Conservation (phyloP, 495 filamentous ascomycete genomes). For the Aspergillus sclerotiicarbonarius region DNA sequence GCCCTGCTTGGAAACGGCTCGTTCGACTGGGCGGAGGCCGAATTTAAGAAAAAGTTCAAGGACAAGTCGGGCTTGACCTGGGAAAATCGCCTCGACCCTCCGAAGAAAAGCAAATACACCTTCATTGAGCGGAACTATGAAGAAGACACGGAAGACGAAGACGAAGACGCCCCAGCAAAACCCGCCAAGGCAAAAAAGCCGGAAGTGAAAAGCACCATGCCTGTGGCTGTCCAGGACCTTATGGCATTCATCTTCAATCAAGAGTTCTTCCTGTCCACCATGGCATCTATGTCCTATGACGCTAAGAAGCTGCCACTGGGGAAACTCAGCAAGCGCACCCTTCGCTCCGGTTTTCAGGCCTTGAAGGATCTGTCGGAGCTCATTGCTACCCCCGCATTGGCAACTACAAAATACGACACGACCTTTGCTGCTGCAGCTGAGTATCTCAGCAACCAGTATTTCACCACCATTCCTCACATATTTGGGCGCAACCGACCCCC, state of each 20-base stretch:
- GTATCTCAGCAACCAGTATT: conserved; percentile 69
- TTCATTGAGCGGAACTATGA: conserved; percentile 72
- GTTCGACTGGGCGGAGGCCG: conserved; percentile 44
- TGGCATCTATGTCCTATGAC: conserved; percentile 73
- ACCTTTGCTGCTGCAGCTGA: conserved; percentile 45
- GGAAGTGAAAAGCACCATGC: conserved; percentile 52
- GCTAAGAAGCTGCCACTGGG: conserved; percentile 75
- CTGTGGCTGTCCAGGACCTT: conserved; percentile 58
- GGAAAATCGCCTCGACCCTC: conserved; percentile 56
- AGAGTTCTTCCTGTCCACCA: conserved; percentile 59
- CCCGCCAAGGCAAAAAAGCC: conserved; percentile 21
- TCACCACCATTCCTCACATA: conserved; percentile 75
- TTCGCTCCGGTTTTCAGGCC: conserved; percentile 65
- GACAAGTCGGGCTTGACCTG: conserved; percentile 71
- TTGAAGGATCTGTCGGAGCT: conserved; percentile 72
- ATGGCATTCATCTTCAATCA: conserved; percentile 83
- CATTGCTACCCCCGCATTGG: conserved; percentile 48
- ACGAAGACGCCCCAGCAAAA: conserved; percentile 29
- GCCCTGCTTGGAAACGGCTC: conserved; percentile 41
- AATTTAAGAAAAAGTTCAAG: conserved; percentile 75
- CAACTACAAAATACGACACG: conserved; percentile 45
- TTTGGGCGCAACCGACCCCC: conserved; percentile 75
- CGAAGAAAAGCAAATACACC: conserved; percentile 68
- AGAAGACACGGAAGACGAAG: conserved; percentile 63
- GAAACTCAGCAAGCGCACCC: conserved; percentile 74